Evolutionary conservation across 2,329 filamentous ascomycete species (phyloP), one percentile per base, ranked within the genome.

Genomic region (Monilinia fructigena): DNA sequence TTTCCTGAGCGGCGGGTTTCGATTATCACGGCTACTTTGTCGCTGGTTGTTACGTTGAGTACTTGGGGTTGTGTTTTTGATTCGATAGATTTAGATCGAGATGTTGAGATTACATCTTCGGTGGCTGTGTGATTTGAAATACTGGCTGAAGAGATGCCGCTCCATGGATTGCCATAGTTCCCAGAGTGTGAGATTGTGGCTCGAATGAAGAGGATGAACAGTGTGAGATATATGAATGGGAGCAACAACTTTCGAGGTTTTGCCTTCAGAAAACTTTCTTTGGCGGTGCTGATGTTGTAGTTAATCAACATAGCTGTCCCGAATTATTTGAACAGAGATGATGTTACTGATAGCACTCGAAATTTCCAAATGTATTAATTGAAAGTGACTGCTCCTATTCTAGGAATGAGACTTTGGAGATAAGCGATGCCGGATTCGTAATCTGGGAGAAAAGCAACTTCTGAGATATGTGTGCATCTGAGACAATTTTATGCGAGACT

Each of bases 1-100:
- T 71, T 72, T 10, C 72, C 68, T 2, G 75, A 71, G 11, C 72
- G 70, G 48, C 76, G 73, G n/a, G 77, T 77, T 61, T 79, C 78
- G 58, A 78, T 73, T 23, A 79, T 78, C 3, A 77, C 74, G 0
- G 78, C 78, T n/a, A 75, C 77, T 55, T 74, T 75, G 60, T 67
- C 68, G 55, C 72, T 73, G 18, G 67, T 72, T 42, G 66, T 71
- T 31, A 72, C 65, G 23, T 74, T 72, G 12, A 70, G 71, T 0
- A 68, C 69, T 20, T 53, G 42, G 18, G 63, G 50, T 35, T 67
- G 60, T 20, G 53, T n/a, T 38, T 52, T 59, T 28, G 26, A 31
- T n/a, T 42, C 10, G 52, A 62, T 2, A 4, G 18, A 23, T n/a
- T 7, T 26, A 6, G 28, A 63, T 16, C 28, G 40, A 20, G 31